Evolutionary conservation across 768 basidiomycete genomes (phyloP).

Genomic region (Russula sp.): DNA sequence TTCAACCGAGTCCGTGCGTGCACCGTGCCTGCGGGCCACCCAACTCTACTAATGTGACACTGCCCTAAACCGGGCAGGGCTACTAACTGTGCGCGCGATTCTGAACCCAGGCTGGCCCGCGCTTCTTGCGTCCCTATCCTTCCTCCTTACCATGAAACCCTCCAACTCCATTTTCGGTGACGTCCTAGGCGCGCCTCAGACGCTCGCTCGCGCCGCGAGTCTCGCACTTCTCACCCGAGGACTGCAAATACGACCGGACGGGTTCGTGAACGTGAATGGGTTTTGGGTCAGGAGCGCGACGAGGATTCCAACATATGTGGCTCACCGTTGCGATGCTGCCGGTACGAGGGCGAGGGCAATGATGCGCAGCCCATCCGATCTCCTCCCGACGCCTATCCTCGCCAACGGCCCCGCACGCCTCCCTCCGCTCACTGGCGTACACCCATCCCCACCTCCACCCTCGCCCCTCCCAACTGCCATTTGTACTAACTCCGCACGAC

Average conservation of each 20-base stretch:
- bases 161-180: too few species aligned
- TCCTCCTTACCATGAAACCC: too few species aligned
- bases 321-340: neutral
- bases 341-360: neutral
- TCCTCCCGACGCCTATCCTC: neutral
- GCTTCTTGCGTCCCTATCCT: too few species aligned
- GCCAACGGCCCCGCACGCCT: slow-evolving; percentile 16
- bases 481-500: neutral
- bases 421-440: neutral
- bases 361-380: slow-evolving; percentile 16
- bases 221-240: too few species aligned
- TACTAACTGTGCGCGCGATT: slow-evolving; percentile 59
- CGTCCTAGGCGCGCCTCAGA: too few species aligned
- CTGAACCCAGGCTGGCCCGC: too few species aligned
- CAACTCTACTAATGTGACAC: slow-evolving; percentile 53
- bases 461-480: neutral
- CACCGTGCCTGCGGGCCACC: slow-evolving; percentile 75
- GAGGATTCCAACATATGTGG: neutral
- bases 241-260: neutral
- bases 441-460: neutral
- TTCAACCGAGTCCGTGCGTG: slow-evolving; percentile 61
- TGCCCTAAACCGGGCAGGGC: slow-evolving; percentile 56
- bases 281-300: neutral
- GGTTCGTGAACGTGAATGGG: neutral
- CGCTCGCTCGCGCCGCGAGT: too few species aligned